A percentile compares a stretch with the other conserved stretches of the same genome.
Evolutionary conservation across 768 basidiomycete genomes (phyloP).

Genomic region (Lentinus tigrinus): DNA sequence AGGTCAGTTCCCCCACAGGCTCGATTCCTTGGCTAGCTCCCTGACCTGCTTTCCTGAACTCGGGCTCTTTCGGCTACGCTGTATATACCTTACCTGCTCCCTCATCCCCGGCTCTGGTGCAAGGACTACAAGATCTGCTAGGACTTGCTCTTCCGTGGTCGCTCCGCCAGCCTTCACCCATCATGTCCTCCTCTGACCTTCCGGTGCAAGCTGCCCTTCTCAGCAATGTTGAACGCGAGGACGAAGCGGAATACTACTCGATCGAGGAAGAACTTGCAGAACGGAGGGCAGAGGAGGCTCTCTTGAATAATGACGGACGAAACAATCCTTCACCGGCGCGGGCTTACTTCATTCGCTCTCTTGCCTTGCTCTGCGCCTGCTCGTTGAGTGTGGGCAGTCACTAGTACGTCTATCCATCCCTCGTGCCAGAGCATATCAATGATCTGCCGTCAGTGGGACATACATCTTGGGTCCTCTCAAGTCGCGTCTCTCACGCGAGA

Average conservation of each 20-base stretch:
- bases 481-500: constrained; percentile 61
- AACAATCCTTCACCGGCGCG: constrained; percentile 16
- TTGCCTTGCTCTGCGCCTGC: constrained; percentile 72
- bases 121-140: too few relatives aligned
- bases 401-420: constrained; percentile 46
- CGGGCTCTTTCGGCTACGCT: background rate
- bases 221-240: background rate
- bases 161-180: background rate
- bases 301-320: background rate
- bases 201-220: background rate
- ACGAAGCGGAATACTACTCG: background rate
- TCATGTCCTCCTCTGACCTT: background rate
- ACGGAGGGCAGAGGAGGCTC: background rate
- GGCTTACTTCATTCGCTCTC: constrained; percentile 48
- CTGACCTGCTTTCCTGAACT: constrained; percentile 4
- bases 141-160: background rate
- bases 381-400: constrained; percentile 76
- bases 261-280: background rate
- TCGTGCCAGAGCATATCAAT: background rate
- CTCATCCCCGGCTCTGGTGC: background rate
- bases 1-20: background rate
- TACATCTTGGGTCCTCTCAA: constrained; percentile 81
- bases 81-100: background rate
- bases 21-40: constrained; percentile 1
- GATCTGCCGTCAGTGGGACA: constrained; percentile 45